Evolutionary conservation across 495 filamentous ascomycete species (phyloP), one percentile per base, ranked within the genome.

Genomic region (Penicillium simplicissimum): DNA sequence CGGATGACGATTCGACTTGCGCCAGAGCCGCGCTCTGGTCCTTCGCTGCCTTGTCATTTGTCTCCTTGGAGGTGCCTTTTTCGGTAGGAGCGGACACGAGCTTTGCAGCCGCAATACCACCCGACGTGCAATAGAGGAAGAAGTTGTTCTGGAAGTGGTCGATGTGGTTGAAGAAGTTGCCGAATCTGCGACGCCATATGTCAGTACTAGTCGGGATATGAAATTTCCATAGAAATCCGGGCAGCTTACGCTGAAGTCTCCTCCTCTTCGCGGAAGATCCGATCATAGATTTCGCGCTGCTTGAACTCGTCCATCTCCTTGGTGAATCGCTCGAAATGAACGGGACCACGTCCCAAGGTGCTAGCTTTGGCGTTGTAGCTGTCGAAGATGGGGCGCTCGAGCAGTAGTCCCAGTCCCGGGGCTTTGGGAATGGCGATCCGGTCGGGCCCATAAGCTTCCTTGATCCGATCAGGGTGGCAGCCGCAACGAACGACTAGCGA

Each of bases 341-440:
- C 87, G 11, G 80, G 77, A 40, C 88, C 82, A 36, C 91, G 81
- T 0, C 81, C 82, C 42, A 82, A 80, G 40, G 81, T 75, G 7
- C 76, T 73, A 0, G 79, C 82, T 45, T 85, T 81, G 47, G 76
- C 73, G 69, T 97, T 98, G 70, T 96, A 97, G 48, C 71, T 84
- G 48, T 91, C 88, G 64, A 99, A 98, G 1, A 97, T 88, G 25
- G 95, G 95, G 8, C 90, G 79, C 69, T 98, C 96, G 13, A 99
- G 83, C 47, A 97, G 80, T 15, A 99, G 78, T 0, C 95, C 95
- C 14, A 98, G 76, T 0, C 90, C 87, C 0, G 95, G 95, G 1
- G 92, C 95, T 77, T 98, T 98, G 38, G 94, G 96, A 58, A 99
- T 96, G 49, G 86, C 87, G 62, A 96, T 84, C n/a, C 84, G 84